Conservation (phyloP, 1,139 yeast species). For the Geotrichum europaeum region DNA sequence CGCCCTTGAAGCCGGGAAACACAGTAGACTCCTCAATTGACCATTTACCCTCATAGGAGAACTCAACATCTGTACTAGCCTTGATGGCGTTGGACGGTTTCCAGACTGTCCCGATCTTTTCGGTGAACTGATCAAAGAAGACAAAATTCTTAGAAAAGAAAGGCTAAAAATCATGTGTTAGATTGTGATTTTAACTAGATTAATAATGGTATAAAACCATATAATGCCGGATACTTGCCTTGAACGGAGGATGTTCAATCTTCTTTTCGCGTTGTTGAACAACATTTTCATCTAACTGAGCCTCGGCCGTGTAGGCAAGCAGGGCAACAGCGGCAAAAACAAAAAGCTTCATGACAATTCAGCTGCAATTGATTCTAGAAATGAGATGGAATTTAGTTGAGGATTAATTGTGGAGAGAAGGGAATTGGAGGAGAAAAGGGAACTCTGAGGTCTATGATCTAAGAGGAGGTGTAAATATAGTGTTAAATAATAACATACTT, state of each 20-base stretch:
- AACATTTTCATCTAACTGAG: neutral
- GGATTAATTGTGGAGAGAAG: neutral
- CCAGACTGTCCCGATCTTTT: conserved; percentile 50
- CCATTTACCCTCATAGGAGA: conserved; percentile 70
- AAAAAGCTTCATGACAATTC: conserved; percentile 12
- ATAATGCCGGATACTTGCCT: conserved; percentile 6
- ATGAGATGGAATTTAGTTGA: neutral
- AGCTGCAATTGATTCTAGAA: neutral
- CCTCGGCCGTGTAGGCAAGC: conserved; percentile 10
- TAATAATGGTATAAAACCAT: neutral
- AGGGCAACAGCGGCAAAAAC: conserved; percentile 13
- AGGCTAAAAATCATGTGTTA: neutral
- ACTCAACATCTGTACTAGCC: conserved; percentile 41
- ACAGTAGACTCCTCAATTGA: conserved; percentile 52
- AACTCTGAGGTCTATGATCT: neutral
- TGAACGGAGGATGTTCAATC: conserved; percentile 12
- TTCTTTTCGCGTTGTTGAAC: conserved; percentile 2
- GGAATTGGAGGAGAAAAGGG: neutral
- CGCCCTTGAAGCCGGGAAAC: conserved; percentile 55
- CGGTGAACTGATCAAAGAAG: conserved; percentile 65
- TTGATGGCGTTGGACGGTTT: conserved; percentile 53
- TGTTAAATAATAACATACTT: neutral
- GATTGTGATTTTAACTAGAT: neutral
- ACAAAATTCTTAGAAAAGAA: conserved; percentile 34
- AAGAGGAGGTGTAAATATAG: neutral